Base-by-base conservation (phyloP, 768 basidiomycete genomes). In the Infundibulicybe gibba region DNA sequence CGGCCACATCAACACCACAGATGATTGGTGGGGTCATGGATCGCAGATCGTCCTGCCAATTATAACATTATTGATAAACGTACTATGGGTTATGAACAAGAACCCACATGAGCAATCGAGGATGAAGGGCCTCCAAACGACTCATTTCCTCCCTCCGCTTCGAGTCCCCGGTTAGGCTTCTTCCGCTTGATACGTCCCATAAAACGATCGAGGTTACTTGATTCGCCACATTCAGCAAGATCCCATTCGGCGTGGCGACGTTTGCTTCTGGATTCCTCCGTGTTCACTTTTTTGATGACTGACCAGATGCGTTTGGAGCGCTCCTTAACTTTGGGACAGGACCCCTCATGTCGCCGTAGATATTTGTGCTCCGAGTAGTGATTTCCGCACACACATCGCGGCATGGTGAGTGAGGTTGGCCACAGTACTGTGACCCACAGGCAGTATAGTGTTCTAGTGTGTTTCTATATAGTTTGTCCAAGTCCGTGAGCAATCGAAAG, bases 341-440 rank as follows among this genome's bases (percentile, higher is more conserved):
- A 33, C 10, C 40, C 19, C 34, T 46, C 45, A 12, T 50, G 49
- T 6, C 35, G 49, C 12, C 44, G 30, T 13, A 50, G 33, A 25
- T 37, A 32, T 3, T 10, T 6, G 6, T 10, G 3, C 5, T 46
- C 44, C 11, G 1, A 17, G 31, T 46, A 50, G 6, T 35, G 32
- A n/a, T 31, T 17, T 2, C 20, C 49, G 39, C 49, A 50, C 9
- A 41, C 17, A 35, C 49, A 50, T 25, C 12, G 32, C 8, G 33
- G 17, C 35, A 38, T 25, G 25, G n/a, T n/a, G n/a, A n/a, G n/a
- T n/a, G n/a, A n/a, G n/a, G n/a, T n/a, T n/a, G n/a, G n/a, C n/a
- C n/a, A n/a, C n/a, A n/a, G n/a, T n/a, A n/a, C n/a, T n/a, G n/a
- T n/a, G n/a, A n/a, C n/a, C n/a, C n/a, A n/a, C n/a, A n/a, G n/a